phyloP scores from a whole-genome alignment of 208 protist genomes.

The Herpetomonas samuelpessoai region DNA sequence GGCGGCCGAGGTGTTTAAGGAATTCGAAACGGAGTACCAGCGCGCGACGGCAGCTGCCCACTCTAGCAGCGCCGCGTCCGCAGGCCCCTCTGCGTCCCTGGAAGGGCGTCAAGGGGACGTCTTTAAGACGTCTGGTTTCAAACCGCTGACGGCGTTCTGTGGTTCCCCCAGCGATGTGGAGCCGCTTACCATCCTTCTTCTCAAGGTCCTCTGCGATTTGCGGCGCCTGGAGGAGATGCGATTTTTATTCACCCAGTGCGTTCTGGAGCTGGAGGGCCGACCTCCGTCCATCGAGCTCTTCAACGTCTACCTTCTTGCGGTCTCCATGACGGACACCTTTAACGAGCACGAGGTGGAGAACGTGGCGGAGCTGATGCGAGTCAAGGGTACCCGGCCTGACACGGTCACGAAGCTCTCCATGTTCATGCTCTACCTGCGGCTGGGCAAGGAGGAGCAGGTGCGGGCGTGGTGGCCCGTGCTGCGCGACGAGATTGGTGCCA shows the following conservation, averaged over 20 bases:
- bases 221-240: conserved; percentile 82
- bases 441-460: conserved; percentile 48
- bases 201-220: conserved; percentile 87
- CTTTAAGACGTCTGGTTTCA: conserved; percentile 5
- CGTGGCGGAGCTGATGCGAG: conserved; percentile 65
- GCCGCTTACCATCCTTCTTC: conserved; percentile 68
- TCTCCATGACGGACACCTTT: conserved; percentile 84
- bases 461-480: conserved; percentile 61
- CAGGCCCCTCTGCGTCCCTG: neutral
- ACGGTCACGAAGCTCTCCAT: conserved; percentile 78
- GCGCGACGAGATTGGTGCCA: conserved; percentile 37
- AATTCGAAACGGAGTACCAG: conserved; percentile 74
- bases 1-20: conserved; percentile 57
- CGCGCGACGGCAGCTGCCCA: neutral
- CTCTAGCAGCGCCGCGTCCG: neutral
- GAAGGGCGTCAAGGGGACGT: neutral
- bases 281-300: conserved; percentile 73
- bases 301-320: conserved; percentile 84
- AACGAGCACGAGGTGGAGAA: conserved; percentile 88
- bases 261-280: conserved; percentile 52
- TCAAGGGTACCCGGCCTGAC: conserved; percentile 47
- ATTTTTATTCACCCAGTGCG: conserved; percentile 86
- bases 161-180: conserved; percentile 51
- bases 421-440: conserved; percentile 81
- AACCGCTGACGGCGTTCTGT: conserved; percentile 77